Evolutionary conservation across 2,329 filamentous ascomycete genomes (phyloP).

Genomic region (Talaromyces sp.): DNA sequence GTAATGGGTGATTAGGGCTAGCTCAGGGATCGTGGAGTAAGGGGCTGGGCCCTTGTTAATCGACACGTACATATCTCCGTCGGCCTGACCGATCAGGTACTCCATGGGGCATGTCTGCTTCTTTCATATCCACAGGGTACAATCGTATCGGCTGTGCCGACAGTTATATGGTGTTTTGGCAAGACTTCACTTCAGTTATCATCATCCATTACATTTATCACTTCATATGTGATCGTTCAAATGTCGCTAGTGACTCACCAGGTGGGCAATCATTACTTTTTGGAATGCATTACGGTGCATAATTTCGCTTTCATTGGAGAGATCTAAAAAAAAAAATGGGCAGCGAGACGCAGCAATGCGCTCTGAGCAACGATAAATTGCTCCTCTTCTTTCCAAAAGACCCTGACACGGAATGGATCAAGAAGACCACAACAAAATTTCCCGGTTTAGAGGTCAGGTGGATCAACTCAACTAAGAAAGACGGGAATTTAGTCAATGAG

Average conservation of each 20-base stretch:
- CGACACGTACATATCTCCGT: background rate
- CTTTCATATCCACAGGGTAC: too few relatives aligned
- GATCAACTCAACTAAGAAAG: background rate
- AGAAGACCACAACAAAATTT: background rate
- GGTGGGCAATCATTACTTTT: background rate
- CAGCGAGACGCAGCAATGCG: background rate
- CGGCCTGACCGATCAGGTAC: background rate
- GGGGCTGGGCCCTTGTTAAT: background rate
- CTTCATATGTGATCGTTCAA: background rate
- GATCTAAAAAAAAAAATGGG: background rate
- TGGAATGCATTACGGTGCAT: background rate
- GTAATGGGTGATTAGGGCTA: background rate
- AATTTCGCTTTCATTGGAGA: background rate
- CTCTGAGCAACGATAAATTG: background rate
- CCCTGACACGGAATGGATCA: background rate
- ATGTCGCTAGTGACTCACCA: background rate
- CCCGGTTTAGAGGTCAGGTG: background rate
- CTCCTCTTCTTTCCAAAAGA: constrained; percentile 1
- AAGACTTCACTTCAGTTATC: background rate
- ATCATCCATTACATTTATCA: background rate
- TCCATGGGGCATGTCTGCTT: background rate
- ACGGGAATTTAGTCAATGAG: background rate
- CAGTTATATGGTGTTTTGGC: background rate
- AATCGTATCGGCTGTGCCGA: background rate
- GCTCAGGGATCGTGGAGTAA: background rate